Evolutionary conservation across 352 stramenopile genomes (phyloP).

Genomic region (Blastocystis hominis): DNA sequence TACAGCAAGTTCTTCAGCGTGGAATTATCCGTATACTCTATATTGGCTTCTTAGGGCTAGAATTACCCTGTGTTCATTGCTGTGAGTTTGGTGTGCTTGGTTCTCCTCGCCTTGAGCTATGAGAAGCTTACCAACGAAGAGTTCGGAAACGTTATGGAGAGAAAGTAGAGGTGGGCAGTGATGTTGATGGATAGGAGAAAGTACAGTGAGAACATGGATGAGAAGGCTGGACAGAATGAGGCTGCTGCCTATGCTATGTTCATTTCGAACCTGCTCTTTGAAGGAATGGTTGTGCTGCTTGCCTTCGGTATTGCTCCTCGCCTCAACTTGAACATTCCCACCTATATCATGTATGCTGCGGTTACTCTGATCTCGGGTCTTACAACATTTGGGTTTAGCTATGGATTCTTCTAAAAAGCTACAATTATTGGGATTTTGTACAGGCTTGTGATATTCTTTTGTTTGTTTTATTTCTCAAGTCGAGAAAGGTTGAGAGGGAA

Average conservation of each 20-base stretch:
- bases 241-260: not conserved
- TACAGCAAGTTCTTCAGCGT: constrained; percentile 34
- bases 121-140: not conserved
- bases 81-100: not conserved
- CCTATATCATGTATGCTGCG: not conserved
- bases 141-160: not conserved
- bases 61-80: constrained; percentile 34
- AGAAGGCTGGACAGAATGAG: not conserved
- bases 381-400: not conserved
- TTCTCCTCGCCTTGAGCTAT: not conserved
- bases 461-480: too few relatives aligned
- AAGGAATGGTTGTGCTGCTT: not conserved
- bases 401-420: constrained; percentile 16
- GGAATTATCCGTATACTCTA: not conserved
- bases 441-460: too few relatives aligned
- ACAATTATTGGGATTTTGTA: too few relatives aligned
- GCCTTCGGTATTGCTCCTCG: not conserved
- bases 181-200: not conserved
- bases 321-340: constrained; percentile 23
- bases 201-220: not conserved
- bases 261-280: not conserved
- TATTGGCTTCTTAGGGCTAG: not conserved
- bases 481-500: too few relatives aligned
- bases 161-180: not conserved
- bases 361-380: not conserved